A percentile compares a stretch with the other conserved stretches of the same genome.
These are phyloP conservation scores for Boeremia lycopersici DNA, from an alignment of 2,329 filamentous ascomycete species.

Conservation along the genomic window DNA sequence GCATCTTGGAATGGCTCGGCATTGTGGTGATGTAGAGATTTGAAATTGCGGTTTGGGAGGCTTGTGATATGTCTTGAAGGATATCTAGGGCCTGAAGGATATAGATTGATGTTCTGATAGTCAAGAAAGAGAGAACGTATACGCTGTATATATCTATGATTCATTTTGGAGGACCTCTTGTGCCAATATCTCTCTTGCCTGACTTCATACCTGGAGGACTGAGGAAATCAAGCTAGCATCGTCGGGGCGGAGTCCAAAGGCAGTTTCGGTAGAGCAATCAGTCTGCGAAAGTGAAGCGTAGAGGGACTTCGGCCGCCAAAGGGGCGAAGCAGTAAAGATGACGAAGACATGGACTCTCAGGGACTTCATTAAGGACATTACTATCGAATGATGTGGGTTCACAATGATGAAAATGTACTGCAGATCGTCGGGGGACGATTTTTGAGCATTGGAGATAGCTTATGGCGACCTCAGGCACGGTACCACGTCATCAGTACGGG, in stretches of 20 bases:
- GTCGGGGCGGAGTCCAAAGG: not conserved
- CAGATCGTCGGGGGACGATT: too few species aligned
- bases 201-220: not conserved
- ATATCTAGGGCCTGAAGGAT: too few species aligned
- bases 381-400: too few species aligned
- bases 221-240: not conserved
- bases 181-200: not conserved
- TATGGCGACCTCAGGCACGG: too few species aligned
- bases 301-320: not conserved
- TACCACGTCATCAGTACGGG: too few species aligned
- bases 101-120: not conserved
- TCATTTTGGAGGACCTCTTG: not conserved
- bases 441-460: too few species aligned
- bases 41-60: too few species aligned
- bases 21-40: not conserved
- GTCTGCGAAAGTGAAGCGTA: not conserved
- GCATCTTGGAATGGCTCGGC: not conserved
- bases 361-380: too few species aligned
- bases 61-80: not conserved
- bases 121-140: too few species aligned
- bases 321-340: not conserved
- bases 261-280: not conserved
- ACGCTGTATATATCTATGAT: not conserved
- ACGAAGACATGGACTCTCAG: not conserved
- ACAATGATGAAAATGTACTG: too few species aligned